phyloP scores from a whole-genome alignment of 768 basidiomycete species.

The Lactarius indigo region DNA sequence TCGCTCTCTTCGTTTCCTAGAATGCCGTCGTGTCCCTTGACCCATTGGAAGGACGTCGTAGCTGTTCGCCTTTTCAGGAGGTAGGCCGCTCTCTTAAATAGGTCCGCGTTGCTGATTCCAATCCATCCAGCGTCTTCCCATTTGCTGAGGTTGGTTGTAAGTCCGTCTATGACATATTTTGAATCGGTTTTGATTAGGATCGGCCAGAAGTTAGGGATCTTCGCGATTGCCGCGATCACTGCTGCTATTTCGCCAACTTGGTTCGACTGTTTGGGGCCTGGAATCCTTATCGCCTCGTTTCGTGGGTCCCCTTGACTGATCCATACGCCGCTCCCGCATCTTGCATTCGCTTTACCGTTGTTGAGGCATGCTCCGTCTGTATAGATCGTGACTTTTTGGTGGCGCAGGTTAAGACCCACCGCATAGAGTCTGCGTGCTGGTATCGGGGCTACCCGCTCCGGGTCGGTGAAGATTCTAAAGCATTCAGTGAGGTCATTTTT shows the following conservation, averaged over 20 bases:
- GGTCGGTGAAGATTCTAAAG: constrained; percentile 5
- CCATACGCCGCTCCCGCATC: constrained; percentile 26
- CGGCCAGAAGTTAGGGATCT: fast-evolving
- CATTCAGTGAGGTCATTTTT: not conserved
- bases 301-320: not conserved
- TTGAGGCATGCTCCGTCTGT: constrained; percentile 32
- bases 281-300: not conserved
- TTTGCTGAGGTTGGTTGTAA: not conserved
- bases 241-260: not conserved
- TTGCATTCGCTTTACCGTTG: constrained; percentile 25
- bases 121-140: constrained; percentile 7
- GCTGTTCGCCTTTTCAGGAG: not conserved
- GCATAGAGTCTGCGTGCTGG: not conserved
- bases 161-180: not conserved
- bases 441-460: not conserved
- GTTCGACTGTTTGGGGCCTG: not conserved
- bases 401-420: no score
- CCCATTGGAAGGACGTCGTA: not conserved
- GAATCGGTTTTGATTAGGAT: not conserved
- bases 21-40: not conserved
- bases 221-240: not conserved
- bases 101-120: not conserved
- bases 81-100: not conserved
- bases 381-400: constrained; percentile 8
- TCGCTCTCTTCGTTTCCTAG: not conserved